Conservation (phyloP, 768 basidiomycete species). For the Naganishia kalamii region DNA sequence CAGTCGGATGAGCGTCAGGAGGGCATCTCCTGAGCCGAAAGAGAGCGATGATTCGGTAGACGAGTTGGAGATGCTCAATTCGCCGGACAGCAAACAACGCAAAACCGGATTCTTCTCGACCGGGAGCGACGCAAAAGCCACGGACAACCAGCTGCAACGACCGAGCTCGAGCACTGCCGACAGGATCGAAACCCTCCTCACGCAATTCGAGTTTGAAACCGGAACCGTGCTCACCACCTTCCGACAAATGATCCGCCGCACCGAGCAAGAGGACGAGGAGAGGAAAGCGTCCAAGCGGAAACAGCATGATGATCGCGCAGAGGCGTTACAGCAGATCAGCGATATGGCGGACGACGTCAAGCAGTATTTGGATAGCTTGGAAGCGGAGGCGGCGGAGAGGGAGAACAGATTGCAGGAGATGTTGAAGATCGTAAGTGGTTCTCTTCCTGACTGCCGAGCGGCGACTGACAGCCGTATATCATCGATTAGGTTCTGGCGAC, state of each 20-base stretch:
- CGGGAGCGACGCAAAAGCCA: no score
- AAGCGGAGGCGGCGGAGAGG: not conserved
- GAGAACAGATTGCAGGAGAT: not conserved
- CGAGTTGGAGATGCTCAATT: no score
- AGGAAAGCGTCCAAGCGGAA: not conserved
- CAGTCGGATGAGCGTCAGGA: not conserved
- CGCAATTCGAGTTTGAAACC: not conserved
- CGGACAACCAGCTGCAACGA: no score
- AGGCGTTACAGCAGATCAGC: not conserved
- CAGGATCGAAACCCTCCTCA: no score
- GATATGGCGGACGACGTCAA: slow-evolving; percentile 7
- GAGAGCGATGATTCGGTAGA: no score
- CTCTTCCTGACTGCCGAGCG: no score
- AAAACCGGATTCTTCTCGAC: no score
- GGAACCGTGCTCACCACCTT: not conserved
- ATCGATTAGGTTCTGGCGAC: no score
- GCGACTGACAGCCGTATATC: no score
- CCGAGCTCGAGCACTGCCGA: no score
- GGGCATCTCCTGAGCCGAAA: not conserved
- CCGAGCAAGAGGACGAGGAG: not conserved
- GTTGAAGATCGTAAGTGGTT: not conserved
- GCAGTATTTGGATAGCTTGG: not conserved
- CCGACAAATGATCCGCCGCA: not conserved
- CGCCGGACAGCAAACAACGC: no score
- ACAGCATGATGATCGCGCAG: not conserved